Conservation (phyloP, 441 rosid species). For the Lepidium campestre region DNA sequence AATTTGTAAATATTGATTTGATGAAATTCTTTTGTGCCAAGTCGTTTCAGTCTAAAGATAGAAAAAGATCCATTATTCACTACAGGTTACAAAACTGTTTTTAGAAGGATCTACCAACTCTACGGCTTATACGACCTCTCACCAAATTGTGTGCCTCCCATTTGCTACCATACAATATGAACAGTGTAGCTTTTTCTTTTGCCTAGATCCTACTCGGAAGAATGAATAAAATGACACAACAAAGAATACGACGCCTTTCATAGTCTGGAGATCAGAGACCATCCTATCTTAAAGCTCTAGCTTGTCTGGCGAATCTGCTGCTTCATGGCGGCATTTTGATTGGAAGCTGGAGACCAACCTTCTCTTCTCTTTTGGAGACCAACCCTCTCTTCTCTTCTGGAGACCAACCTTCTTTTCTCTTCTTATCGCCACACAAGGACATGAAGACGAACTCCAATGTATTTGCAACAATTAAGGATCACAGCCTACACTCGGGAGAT, state of each 20-base stretch:
- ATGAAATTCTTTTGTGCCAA: constrained; percentile 17
- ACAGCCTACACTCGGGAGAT: constrained; percentile 61
- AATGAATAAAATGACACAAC: constrained; percentile 30
- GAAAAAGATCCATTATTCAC: constrained; percentile 26
- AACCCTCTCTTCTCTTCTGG: constrained; percentile 6
- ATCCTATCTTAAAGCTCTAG: constrained; percentile 12
- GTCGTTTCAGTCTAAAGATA: not conserved
- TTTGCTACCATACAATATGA: constrained; percentile 39
- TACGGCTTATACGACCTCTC: constrained; percentile 24
- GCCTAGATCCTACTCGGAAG: constrained; percentile 26
- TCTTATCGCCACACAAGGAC: not conserved
- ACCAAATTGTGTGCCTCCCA: constrained; percentile 29
- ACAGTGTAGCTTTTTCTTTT: constrained; percentile 37
- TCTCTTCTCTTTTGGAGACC: constrained; percentile 15
- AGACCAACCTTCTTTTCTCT: constrained; percentile 15
- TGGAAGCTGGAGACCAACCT: not conserved
- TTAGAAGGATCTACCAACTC: constrained; percentile 24
- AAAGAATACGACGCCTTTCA: constrained; percentile 20
- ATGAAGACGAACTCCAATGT: not conserved
- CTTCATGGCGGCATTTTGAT: constrained; percentile 9
- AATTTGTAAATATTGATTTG: constrained; percentile 1
- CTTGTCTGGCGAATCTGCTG: not conserved
- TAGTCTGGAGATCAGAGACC: constrained; percentile 9
- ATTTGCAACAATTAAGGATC: not conserved
- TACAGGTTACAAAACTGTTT: constrained; percentile 20